phyloP scores from a whole-genome alignment of 768 basidiomycete genomes.

The Mycena indigotica region DNA sequence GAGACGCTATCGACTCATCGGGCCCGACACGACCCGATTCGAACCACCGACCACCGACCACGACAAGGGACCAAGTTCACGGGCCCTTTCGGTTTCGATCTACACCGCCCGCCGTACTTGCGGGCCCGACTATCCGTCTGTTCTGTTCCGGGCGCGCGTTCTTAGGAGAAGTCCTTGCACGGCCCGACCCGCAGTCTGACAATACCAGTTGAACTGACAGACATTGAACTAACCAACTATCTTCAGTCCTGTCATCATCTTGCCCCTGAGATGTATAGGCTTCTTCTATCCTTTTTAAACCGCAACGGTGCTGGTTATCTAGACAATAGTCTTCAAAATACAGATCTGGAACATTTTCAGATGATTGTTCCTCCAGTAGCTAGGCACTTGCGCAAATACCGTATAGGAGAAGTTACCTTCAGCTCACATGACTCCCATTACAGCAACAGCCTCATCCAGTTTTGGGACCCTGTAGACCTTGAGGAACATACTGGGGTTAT shows the following conservation, averaged over 20 bases:
- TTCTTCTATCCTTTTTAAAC: slow-evolving; percentile 9
- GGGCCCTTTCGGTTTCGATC: too few relatives aligned
- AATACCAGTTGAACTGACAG: slow-evolving; percentile 1
- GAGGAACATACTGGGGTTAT: neutral
- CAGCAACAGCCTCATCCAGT: neutral
- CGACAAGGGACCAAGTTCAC: too few relatives aligned
- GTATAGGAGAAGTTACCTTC: slow-evolving; percentile 13
- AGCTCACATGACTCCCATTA: neutral
- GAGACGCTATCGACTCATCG: too few relatives aligned
- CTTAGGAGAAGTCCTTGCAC: too few relatives aligned
- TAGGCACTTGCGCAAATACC: slow-evolving; percentile 3
- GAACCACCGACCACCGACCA: too few relatives aligned
- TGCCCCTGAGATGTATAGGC: neutral
- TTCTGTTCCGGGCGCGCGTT: too few relatives aligned
- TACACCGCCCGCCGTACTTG: too few relatives aligned
- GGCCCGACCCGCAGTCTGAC: too few relatives aligned
- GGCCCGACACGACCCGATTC: too few relatives aligned
- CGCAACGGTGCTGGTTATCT: slow-evolving; percentile 5
- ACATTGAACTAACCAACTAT: neutral
- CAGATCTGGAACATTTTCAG: slow-evolving; percentile 2
- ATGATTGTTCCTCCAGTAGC: slow-evolving; percentile 12
- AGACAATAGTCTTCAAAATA: slow-evolving; percentile 2
- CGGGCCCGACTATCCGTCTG: too few relatives aligned
- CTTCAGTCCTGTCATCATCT: slow-evolving; percentile 4
- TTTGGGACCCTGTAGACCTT: neutral